Conservation (phyloP, 1,284 basidiomycete genomes). For the Cryptococcus sp. region DNA sequence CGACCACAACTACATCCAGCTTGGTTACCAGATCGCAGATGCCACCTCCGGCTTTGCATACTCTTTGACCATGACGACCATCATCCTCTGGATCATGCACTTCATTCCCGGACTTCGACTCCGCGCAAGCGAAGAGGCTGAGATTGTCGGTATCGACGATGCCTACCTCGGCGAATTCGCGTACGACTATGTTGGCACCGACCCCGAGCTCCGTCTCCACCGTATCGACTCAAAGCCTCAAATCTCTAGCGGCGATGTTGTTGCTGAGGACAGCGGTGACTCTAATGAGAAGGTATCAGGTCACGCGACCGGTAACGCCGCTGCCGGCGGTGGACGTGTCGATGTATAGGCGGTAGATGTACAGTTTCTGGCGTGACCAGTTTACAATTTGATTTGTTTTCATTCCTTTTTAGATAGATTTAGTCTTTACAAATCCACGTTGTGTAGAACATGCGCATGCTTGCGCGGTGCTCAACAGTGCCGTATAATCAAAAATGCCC, state of each 20-base stretch:
- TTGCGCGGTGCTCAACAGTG: too few species aligned
- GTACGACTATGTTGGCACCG: constrained; percentile 76
- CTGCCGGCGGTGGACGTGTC: constrained; percentile 29
- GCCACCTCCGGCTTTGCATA: constrained; percentile 67
- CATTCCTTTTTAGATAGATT: background rate
- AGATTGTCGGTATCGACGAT: constrained; percentile 92
- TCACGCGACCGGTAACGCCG: constrained; percentile 19
- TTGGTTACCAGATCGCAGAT: constrained; percentile 86
- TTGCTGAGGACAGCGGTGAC: constrained; percentile 11
- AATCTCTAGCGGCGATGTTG: constrained; percentile 28
- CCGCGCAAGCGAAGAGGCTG: constrained; percentile 75
- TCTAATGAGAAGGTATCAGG: constrained; percentile 17
- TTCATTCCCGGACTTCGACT: constrained; percentile 83
- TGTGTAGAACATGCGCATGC: too few species aligned
- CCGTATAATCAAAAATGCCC: too few species aligned
- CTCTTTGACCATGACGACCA: constrained; percentile 75
- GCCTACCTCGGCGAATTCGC: constrained; percentile 91
- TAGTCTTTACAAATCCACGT: background rate
- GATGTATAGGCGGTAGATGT: constrained; percentile 18
- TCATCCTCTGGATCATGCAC: constrained; percentile 91
- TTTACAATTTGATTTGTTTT: background rate
- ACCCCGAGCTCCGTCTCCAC: constrained; percentile 59
- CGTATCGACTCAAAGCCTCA: constrained; percentile 39
- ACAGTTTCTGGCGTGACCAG: background rate
- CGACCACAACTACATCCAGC: constrained; percentile 69